These are phyloP conservation scores for Tylopilus orsonianus DNA, from an alignment of 1,284 basidiomycete species.

Conservation along the genomic window DNA sequence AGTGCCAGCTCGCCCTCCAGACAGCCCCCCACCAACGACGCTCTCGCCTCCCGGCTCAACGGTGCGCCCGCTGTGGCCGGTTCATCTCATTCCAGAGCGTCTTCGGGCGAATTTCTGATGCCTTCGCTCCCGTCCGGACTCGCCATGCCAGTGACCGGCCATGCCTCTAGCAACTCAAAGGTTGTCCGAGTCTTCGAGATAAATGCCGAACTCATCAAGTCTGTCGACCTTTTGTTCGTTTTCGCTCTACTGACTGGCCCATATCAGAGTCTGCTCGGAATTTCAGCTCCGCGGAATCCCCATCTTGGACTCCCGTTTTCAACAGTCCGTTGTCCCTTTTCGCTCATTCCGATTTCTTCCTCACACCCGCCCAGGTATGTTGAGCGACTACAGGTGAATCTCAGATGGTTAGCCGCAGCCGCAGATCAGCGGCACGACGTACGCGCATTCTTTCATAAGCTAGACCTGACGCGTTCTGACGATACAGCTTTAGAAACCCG, in stretches of 20 bases:
- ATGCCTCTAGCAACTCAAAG: constrained; percentile 45
- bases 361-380: constrained; percentile 47
- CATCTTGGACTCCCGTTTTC: constrained; percentile 48
- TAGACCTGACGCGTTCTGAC: constrained; percentile 7
- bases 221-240: constrained; percentile 12
- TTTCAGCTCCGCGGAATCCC: constrained; percentile 55
- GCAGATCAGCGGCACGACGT: constrained; percentile 56
- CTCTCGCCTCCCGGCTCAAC: constrained; percentile 21
- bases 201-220: constrained; percentile 68
- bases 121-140: constrained; percentile 21
- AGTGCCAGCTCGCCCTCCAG: constrained; percentile 24
- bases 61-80: constrained; percentile 3
- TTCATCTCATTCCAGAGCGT: constrained; percentile 30
- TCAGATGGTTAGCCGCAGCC: constrained; percentile 64
- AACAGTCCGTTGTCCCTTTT: constrained; percentile 47
- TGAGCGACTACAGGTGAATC: constrained; percentile 59
- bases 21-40: constrained; percentile 16
- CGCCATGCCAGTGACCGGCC: constrained; percentile 6
- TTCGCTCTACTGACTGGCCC: neutral
- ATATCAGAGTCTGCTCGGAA: constrained; percentile 50
- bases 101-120: constrained; percentile 28
- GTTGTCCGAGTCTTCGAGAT: constrained; percentile 60
- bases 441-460: constrained; percentile 23
- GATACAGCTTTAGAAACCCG: constrained; percentile 26
- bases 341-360: neutral